These are phyloP conservation scores for Chytridium lagenaria DNA, from an alignment of 371 early-diverging fungal species.

Conservation along the genomic window DNA sequence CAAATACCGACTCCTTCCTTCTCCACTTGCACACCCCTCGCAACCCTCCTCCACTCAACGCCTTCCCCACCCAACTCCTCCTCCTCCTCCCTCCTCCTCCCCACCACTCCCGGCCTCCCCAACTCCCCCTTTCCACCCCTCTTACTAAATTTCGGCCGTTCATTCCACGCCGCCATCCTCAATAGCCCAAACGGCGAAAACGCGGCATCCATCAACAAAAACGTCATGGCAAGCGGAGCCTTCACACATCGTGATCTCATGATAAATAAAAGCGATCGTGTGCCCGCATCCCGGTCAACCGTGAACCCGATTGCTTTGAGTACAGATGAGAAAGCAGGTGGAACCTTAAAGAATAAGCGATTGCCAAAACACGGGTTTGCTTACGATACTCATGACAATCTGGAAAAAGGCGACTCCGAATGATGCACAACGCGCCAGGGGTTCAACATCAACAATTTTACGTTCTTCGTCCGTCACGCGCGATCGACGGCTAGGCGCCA, in stretches of 20 bases:
- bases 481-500: too few relatives aligned
- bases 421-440: neutral
- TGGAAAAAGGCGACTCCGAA: slow-evolving; percentile 28
- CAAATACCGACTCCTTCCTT: slow-evolving; percentile 7
- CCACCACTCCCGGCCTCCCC: neutral
- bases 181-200: slow-evolving; percentile 21
- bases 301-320: slow-evolving; percentile 26
- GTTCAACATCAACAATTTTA: neutral
- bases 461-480: too few relatives aligned
- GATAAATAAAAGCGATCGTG: neutral
- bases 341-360: slow-evolving; percentile 14
- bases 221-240: slow-evolving; percentile 16
- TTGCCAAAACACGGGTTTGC: neutral
- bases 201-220: slow-evolving; percentile 15
- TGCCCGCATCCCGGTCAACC: neutral
- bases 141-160: neutral
- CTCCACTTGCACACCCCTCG: neutral
- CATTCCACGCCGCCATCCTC: slow-evolving; percentile 19
- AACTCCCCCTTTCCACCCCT: too few relatives aligned
- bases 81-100: neutral
- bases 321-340: slow-evolving; percentile 13
- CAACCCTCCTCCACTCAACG: neutral
- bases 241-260: slow-evolving; percentile 3
- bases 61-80: slow-evolving; percentile 2
- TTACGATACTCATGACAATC: slow-evolving; percentile 14